Evolutionary conservation across 164 flowering plant species (phyloP).

Genomic region (grape (Vitis vinifera)): DNA sequence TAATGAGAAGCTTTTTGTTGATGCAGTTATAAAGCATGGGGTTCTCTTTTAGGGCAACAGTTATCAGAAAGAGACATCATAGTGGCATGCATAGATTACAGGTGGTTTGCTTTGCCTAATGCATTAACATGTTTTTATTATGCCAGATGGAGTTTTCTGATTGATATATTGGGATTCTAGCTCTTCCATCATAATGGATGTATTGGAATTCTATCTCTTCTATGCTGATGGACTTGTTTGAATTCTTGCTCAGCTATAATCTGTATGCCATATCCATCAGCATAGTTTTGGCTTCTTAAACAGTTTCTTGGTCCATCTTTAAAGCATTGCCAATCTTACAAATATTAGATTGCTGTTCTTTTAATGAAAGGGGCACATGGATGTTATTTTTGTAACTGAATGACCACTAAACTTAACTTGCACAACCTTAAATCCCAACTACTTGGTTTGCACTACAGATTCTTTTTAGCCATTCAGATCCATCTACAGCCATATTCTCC

Average conservation of each 20-base stretch:
- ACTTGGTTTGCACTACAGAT: not conserved
- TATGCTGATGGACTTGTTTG: no score
- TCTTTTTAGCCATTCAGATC: slow-evolving; percentile 1
- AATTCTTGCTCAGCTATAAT: no score
- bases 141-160: no score
- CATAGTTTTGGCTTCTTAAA: not conserved
- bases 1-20: not conserved
- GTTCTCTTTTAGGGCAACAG: slow-evolving; percentile 79
- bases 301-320: not conserved
- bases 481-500: not conserved
- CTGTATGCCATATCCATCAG: not conserved
- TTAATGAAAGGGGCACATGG: not conserved
- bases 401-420: not conserved
- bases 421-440: not conserved
- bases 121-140: not conserved
- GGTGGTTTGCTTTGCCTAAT: slow-evolving; percentile 38
- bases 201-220: no score
- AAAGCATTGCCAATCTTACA: no score
- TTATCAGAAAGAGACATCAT: slow-evolving; percentile 83
- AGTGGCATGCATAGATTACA: slow-evolving; percentile 97
- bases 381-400: not conserved
- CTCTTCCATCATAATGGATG: no score
- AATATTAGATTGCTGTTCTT: not conserved
- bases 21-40: slow-evolving; percentile 96
- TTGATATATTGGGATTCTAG: no score